Evolutionary conservation across 768 basidiomycete species (phyloP).

Genomic region (Cytidiella melzeri): DNA sequence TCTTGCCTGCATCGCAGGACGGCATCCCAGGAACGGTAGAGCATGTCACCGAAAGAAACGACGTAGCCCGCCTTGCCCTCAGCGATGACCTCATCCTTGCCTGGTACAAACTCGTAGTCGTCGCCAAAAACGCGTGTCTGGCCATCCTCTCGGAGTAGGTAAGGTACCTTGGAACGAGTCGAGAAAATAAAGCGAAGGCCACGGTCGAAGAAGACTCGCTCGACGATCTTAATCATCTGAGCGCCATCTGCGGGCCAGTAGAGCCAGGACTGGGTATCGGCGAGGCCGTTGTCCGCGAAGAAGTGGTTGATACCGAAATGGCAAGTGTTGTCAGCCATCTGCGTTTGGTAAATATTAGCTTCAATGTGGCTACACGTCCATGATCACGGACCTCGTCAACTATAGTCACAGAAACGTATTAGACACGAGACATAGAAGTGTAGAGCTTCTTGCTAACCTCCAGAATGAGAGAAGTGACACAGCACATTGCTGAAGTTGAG

Average conservation of each 20-base stretch:
- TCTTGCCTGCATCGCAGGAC: constrained; percentile 65
- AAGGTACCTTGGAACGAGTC: constrained; percentile 85
- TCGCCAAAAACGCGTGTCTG: constrained; percentile 57
- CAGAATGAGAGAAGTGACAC: constrained; percentile 86
- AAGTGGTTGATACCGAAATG: constrained; percentile 79
- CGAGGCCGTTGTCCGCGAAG: constrained; percentile 84
- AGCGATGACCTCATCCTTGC: constrained; percentile 76
- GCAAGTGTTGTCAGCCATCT: constrained; percentile 55
- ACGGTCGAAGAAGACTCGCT: constrained; percentile 75
- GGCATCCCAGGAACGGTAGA: constrained; percentile 80
- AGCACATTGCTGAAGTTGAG: constrained; percentile 85
- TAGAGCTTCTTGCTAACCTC: constrained; percentile 52
- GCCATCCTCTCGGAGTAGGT: constrained; percentile 74
- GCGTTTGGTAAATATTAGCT: neutral
- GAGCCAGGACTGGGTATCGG: constrained; percentile 70
- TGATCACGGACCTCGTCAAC: constrained; percentile 46
- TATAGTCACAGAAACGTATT: too few species aligned
- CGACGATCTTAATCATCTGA: constrained; percentile 75
- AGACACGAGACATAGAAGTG: too few species aligned
- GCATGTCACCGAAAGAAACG: constrained; percentile 82
- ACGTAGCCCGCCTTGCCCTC: constrained; percentile 80
- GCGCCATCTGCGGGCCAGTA: constrained; percentile 86
- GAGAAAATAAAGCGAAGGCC: constrained; percentile 86
- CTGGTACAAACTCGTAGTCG: constrained; percentile 73
- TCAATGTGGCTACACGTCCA: too few species aligned